Base-by-base conservation (phyloP, 1,284 basidiomycete genomes). In the Coriolopsis trogii region DNA sequence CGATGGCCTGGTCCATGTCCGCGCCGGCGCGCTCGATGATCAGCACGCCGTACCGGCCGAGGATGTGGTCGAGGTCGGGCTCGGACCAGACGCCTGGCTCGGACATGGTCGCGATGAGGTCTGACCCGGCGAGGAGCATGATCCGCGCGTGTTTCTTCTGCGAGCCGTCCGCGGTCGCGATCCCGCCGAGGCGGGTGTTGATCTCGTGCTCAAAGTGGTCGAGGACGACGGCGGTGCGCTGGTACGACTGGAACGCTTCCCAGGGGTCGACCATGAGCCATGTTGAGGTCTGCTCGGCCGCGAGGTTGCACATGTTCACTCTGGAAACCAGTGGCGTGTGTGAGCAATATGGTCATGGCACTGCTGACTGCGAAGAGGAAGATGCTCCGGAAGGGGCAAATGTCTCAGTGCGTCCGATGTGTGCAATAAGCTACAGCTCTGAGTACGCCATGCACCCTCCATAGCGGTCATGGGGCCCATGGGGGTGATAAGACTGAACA, bases 71-170 rank as follows among this genome's bases (percentile, higher is more conserved):
- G 45, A 99, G 79, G 91, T 99, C 97, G 53, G 84, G 81, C 63
- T 95, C 89, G 46, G 89, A 87, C 97, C 97, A 99, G 20, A 99
- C 95, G 13, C 97, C 97, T n/a, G 94, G 94, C 73, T 98, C 94
- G 61, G 92, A 93, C 89, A 99, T 98, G 45, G 94, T 97, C 68
- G 94, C 89, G 68, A 99, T 99, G 62, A 99, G 78, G 71, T 99
- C 96, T 21, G 93, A 95, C 30, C 96, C 97, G 3, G 97, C 97
- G 46, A 99, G 83, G 24, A 99, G 84, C 90, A 99, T 95, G 61
- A 98, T 82, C 37, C 79, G 81, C 52, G 88, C 85, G 42, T 48
- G 53, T 58, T 77, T 73, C 36, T 84, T 78, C 51, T 76, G 81
- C 67, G 86, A 80, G 36, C 85, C 87, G 58, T 84, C 80, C 53